Evolutionary conservation across 1,284 basidiomycete genomes (phyloP).

Genomic region (Clitocybe nebularis): DNA sequence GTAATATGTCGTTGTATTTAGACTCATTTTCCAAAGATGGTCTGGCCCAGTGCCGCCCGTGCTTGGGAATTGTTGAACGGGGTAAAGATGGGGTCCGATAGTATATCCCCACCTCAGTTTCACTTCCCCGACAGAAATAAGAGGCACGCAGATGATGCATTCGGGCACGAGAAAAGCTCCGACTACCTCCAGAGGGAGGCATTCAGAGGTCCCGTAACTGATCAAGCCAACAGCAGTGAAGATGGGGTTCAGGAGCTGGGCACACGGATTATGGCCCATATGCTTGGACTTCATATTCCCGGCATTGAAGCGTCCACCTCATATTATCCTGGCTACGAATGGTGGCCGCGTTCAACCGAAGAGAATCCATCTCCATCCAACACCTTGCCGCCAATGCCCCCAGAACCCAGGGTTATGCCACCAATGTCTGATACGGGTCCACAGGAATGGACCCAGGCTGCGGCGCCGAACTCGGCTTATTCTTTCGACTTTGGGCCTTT

Average conservation of each 20-base stretch:
- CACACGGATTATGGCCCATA: constrained; percentile 64
- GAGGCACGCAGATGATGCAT: constrained; percentile 61
- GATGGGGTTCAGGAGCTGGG: constrained; percentile 54
- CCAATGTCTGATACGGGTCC: constrained; percentile 5
- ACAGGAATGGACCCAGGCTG: constrained; percentile 17
- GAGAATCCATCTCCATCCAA: constrained; percentile 18
- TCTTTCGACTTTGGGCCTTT: constrained; percentile 21
- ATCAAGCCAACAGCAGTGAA: constrained; percentile 19
- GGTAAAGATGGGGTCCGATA: constrained; percentile 54
- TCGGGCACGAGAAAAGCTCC: constrained; percentile 49
- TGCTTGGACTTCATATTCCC: constrained; percentile 61
- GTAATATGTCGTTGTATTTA: neutral
- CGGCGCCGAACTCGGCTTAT: constrained; percentile 18
- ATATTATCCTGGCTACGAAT: constrained; percentile 69
- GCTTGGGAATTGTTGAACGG: constrained; percentile 71
- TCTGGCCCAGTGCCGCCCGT: constrained; percentile 74
- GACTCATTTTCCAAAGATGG: constrained; percentile 26
- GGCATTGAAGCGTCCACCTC: constrained; percentile 59
- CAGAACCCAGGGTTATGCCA: constrained; percentile 10
- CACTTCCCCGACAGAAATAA: constrained; percentile 46
- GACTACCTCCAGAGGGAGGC: constrained; percentile 43
- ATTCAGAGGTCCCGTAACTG: constrained; percentile 28
- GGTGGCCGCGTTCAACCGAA: constrained; percentile 56
- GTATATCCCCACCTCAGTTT: constrained; percentile 30
- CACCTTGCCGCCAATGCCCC: constrained; percentile 14